phyloP scores from a whole-genome alignment of 1,139 yeast species.

The Wickerhamiella infanticola region DNA sequence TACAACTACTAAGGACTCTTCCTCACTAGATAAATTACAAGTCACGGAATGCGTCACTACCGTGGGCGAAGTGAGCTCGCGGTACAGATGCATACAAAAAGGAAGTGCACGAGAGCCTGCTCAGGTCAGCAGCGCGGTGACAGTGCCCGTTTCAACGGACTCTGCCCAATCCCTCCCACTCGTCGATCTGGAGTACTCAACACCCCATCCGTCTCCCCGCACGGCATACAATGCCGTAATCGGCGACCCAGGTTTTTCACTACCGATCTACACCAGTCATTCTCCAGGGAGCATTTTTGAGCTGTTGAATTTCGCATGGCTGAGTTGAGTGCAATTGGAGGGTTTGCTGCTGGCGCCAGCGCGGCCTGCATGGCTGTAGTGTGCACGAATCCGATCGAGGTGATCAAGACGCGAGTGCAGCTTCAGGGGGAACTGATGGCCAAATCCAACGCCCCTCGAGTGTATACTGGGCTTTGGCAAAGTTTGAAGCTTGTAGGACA shows the following conservation, averaged over 20 bases:
- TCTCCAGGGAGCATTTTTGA: no score
- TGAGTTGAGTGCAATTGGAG: slow-evolving; percentile 40
- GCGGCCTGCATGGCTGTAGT: slow-evolving; percentile 99
- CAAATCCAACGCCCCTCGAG: slow-evolving; percentile 33
- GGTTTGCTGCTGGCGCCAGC: slow-evolving; percentile 81
- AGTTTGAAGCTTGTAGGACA: slow-evolving; percentile 59
- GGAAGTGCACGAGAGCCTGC: no score
- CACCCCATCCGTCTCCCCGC: no score
- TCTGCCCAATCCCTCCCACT: no score
- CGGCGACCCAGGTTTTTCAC: no score
- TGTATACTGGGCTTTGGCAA: slow-evolving; percentile 74
- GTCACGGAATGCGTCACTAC: slow-evolving; percentile 48
- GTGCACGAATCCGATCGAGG: slow-evolving; percentile 87
- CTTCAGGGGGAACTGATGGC: slow-evolving; percentile 78
- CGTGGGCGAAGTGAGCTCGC: slow-evolving; percentile 68
- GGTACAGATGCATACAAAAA: slow-evolving; percentile 57
- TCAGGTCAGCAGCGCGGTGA: no score
- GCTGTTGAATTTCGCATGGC: not conserved
- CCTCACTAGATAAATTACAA: slow-evolving; percentile 42
- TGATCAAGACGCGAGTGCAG: slow-evolving; percentile 87
- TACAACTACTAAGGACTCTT: slow-evolving; percentile 47
- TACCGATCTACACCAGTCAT: no score
- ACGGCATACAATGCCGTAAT: no score
- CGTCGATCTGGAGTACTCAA: no score
- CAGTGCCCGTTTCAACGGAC: no score